Evolutionary conservation across 1,284 basidiomycete genomes (phyloP).

Genomic region (Bondarzewia mesenterica): DNA sequence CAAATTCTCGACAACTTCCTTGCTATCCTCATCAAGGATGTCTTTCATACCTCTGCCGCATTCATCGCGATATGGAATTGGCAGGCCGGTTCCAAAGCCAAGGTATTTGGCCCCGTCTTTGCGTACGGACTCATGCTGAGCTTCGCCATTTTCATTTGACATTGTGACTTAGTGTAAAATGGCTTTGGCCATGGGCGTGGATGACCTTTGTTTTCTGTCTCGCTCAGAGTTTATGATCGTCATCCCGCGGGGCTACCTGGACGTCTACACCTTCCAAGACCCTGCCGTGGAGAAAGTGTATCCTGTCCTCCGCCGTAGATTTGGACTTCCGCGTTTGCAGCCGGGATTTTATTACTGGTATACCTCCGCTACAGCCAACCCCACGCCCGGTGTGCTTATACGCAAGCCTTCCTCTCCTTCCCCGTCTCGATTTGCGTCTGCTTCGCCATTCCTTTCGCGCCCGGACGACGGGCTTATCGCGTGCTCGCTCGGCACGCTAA

Average conservation of each 20-base stretch:
- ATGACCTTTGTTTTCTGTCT: slow-evolving; percentile 43
- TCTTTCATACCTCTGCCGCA: slow-evolving; percentile 4
- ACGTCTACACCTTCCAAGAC: slow-evolving; percentile 37
- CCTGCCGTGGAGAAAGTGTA: slow-evolving; percentile 20
- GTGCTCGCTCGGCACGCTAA: slow-evolving; percentile 36
- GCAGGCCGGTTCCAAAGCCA: slow-evolving; percentile 23
- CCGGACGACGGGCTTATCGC: slow-evolving; percentile 39
- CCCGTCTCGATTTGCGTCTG: neutral
- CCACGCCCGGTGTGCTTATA: neutral
- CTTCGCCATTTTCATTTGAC: no score
- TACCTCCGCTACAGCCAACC: slow-evolving; percentile 9
- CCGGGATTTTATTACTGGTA: slow-evolving; percentile 39
- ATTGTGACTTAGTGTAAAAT: slow-evolving; percentile 25
- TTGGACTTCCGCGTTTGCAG: slow-evolving; percentile 33
- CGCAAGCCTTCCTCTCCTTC: neutral
- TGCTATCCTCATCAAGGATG: slow-evolving; percentile 9
- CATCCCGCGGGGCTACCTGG: slow-evolving; percentile 33
- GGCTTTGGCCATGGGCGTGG: slow-evolving; percentile 31
- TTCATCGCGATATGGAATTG: slow-evolving; percentile 9
- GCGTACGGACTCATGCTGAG: no score
- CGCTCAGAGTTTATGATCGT: slow-evolving; percentile 36
- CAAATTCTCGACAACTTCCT: slow-evolving; percentile 24
- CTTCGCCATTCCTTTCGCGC: slow-evolving; percentile 32
- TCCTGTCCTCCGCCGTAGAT: slow-evolving; percentile 27
- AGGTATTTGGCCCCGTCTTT: slow-evolving; percentile 9